Conservation (phyloP, 163 green algal species). For the Smithsoniella earleae region DNA sequence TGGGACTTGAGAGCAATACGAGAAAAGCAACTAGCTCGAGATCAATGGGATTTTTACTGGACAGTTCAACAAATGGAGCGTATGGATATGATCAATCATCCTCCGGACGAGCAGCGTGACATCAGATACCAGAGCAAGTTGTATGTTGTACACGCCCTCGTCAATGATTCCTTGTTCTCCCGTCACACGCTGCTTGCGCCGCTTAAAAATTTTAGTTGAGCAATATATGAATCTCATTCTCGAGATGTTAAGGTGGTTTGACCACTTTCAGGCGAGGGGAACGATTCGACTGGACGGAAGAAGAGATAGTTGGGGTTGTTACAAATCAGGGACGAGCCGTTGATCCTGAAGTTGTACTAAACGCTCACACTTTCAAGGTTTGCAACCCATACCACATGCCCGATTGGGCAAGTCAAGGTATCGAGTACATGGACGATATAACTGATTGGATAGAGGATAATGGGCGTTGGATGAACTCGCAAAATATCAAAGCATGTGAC, state of each 20-base stretch:
- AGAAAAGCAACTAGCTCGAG: slow-evolving; percentile 1
- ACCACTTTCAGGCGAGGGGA: slow-evolving; percentile 20
- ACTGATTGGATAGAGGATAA: neutral
- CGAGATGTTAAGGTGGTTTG: too few relatives aligned
- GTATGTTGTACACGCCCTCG: neutral
- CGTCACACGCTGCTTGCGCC: neutral
- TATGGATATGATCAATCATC: slow-evolving; percentile 5
- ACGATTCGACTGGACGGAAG: slow-evolving; percentile 29
- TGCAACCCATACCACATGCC: slow-evolving; percentile 13
- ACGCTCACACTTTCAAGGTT: slow-evolving; percentile 18
- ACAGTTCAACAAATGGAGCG: slow-evolving; percentile 13
- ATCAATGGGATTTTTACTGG: slow-evolving; percentile 24
- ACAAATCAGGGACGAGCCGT: neutral
- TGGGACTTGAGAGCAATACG: slow-evolving; percentile 10
- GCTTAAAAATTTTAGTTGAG: too few relatives aligned
- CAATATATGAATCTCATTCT: too few relatives aligned
- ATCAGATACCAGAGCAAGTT: neutral
- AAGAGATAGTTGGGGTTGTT: slow-evolving; percentile 8
- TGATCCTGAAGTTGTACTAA: neutral
- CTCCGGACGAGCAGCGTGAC: slow-evolving; percentile 18
- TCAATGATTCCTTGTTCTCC: neutral
- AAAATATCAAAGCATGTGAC: neutral
- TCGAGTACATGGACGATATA: slow-evolving; percentile 24
- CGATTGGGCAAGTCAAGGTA: slow-evolving; percentile 16
- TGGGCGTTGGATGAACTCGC: neutral